Conservation (phyloP, 495 filamentous ascomycete genomes). For the Aspergillus cristatus region DNA sequence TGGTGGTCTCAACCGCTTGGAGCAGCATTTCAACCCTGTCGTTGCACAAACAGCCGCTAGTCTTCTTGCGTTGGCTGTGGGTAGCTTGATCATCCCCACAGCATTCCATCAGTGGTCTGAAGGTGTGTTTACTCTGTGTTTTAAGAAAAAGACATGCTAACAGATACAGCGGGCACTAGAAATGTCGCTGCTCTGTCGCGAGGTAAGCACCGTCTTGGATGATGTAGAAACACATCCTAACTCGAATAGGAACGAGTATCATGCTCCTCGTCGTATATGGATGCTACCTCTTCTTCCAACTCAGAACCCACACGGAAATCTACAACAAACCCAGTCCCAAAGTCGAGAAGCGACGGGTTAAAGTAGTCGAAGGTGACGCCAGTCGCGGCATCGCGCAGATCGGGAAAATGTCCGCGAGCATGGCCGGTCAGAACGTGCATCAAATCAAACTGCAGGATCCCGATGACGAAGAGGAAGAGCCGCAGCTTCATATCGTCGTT, state of each 20-base stretch:
- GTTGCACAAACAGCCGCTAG: slow-evolving; percentile 89
- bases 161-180: slow-evolving; percentile 11
- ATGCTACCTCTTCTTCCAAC: slow-evolving; percentile 73
- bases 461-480: slow-evolving; percentile 59
- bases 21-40: slow-evolving; percentile 86
- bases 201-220: slow-evolving; percentile 23
- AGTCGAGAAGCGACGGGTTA: slow-evolving; percentile 44
- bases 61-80: slow-evolving; percentile 70
- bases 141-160: neutral
- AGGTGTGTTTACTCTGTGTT: slow-evolving; percentile 14
- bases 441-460: slow-evolving; percentile 36
- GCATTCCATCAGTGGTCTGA: slow-evolving; percentile 59
- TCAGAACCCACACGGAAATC: slow-evolving; percentile 64
- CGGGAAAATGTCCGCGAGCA: slow-evolving; percentile 42
- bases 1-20: slow-evolving; percentile 66
- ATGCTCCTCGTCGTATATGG: slow-evolving; percentile 71
- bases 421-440: slow-evolving; percentile 32
- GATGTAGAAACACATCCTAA: no score
- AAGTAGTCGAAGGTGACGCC: slow-evolving; percentile 47
- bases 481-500: slow-evolving; percentile 58
- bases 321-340: slow-evolving; percentile 71
- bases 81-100: slow-evolving; percentile 78
- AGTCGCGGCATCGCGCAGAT: slow-evolving; percentile 50
- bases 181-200: slow-evolving; percentile 24
- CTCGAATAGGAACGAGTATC: slow-evolving; percentile 61